Evolutionary conservation across 768 basidiomycete genomes (phyloP).

Genomic region (Mycena vulgaris): DNA sequence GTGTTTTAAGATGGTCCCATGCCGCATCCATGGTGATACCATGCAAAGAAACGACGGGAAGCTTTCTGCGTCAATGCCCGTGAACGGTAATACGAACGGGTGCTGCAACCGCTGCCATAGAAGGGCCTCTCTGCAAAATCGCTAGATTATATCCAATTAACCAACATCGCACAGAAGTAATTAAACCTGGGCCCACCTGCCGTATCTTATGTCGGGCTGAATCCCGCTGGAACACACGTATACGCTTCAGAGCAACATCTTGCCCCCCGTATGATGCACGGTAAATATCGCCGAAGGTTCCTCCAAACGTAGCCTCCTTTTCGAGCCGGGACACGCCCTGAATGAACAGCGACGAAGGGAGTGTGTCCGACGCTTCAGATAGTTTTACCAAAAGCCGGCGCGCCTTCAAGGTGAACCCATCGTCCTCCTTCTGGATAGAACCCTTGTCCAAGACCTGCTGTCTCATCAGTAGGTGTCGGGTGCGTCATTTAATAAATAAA

Average conservation of each 20-base stretch:
- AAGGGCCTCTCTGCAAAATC: slow-evolving; percentile 48
- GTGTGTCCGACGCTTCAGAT: slow-evolving; percentile 40
- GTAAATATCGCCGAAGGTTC: slow-evolving; percentile 50
- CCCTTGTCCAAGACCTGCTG: slow-evolving; percentile 39
- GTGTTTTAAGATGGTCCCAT: slow-evolving; percentile 42
- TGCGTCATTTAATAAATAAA: no score
- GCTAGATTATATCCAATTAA: slow-evolving; percentile 32
- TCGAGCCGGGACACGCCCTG: slow-evolving; percentile 41
- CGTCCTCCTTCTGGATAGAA: slow-evolving; percentile 23
- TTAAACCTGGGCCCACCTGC: slow-evolving; percentile 17
- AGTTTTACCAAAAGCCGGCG: slow-evolving; percentile 44
- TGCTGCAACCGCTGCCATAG: slow-evolving; percentile 50
- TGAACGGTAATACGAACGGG: slow-evolving; percentile 56
- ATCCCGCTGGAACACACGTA: slow-evolving; percentile 44
- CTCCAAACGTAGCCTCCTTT: slow-evolving; percentile 43
- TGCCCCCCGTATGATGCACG: slow-evolving; percentile 40
- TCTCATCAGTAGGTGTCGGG: background rate
- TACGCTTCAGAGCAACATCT: slow-evolving; percentile 46
- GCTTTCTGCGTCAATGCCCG: slow-evolving; percentile 49
- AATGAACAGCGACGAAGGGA: slow-evolving; percentile 46
- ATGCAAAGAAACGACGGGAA: slow-evolving; percentile 50
- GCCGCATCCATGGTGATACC: slow-evolving; percentile 56
- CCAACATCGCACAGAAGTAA: background rate
- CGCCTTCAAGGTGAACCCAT: slow-evolving; percentile 38
- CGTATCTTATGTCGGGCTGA: slow-evolving; percentile 37